Conservation (phyloP, 768 basidiomycete genomes). For the Tulasnella calospora region DNA sequence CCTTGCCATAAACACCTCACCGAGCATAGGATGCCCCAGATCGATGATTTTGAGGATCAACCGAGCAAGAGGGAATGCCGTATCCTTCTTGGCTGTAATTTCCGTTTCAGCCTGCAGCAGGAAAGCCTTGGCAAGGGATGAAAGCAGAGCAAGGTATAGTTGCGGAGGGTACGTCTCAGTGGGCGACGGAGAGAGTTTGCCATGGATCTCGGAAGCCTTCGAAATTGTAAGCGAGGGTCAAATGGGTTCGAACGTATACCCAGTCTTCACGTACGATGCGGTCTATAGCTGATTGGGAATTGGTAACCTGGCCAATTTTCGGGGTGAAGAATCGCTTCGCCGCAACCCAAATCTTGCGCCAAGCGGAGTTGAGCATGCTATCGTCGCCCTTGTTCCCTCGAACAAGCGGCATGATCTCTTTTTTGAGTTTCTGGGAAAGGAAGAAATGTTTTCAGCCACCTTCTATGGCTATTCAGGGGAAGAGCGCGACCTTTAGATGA, state of each 20-base stretch:
- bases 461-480: not conserved
- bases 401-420: slow-evolving; percentile 41
- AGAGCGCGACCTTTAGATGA: slow-evolving; percentile 48
- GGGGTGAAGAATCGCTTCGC: slow-evolving; percentile 75
- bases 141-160: slow-evolving; percentile 74
- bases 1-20: slow-evolving; percentile 74
- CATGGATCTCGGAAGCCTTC: slow-evolving; percentile 39
- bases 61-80: slow-evolving; percentile 75
- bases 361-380: slow-evolving; percentile 48
- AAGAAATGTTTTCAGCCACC: not conserved
- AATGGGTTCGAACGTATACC: not conserved
- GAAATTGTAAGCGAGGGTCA: not conserved
- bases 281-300: slow-evolving; percentile 54
- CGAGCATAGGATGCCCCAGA: slow-evolving; percentile 56
- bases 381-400: slow-evolving; percentile 50
- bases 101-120: slow-evolving; percentile 91
- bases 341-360: slow-evolving; percentile 60
- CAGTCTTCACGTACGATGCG: slow-evolving; percentile 54
- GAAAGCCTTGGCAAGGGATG: slow-evolving; percentile 83
- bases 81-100: slow-evolving; percentile 80
- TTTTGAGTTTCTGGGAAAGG: slow-evolving; percentile 28
- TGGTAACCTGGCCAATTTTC: slow-evolving; percentile 82
- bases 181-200: slow-evolving; percentile 38
- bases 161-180: slow-evolving; percentile 33
- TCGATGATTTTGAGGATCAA: slow-evolving; percentile 59